Evolutionary conservation across 2,329 filamentous ascomycete species (phyloP).

Genomic region (Verticillium albo-atrum): DNA sequence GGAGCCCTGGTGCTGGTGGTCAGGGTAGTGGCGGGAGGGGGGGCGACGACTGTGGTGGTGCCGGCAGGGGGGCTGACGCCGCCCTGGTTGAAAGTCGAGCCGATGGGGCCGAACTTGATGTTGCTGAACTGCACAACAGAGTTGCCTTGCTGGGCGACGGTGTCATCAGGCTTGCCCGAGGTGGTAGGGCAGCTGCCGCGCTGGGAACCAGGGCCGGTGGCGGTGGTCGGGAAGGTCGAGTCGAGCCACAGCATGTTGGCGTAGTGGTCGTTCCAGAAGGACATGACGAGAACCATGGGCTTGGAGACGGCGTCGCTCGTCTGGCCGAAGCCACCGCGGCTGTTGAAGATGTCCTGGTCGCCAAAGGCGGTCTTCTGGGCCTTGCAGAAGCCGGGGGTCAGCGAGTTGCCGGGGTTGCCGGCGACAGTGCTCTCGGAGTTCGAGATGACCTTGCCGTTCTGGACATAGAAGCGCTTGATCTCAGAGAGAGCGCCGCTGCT

Average conservation of each 20-base stretch:
- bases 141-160: slow-evolving; percentile 41
- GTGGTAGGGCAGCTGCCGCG: slow-evolving; percentile 50
- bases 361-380: slow-evolving; percentile 54
- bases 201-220: slow-evolving; percentile 39
- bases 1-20: slow-evolving; percentile 10
- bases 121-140: slow-evolving; percentile 49
- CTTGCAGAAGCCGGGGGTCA: slow-evolving; percentile 56
- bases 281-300: slow-evolving; percentile 45
- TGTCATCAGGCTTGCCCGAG: slow-evolving; percentile 45
- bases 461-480: slow-evolving; percentile 63
- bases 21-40: not conserved
- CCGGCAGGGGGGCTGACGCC: slow-evolving; percentile 3
- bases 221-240: slow-evolving; percentile 53
- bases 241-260: slow-evolving; percentile 59
- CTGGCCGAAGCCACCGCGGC: slow-evolving; percentile 51
- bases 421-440: slow-evolving; percentile 41
- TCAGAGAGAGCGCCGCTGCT: slow-evolving; percentile 47
- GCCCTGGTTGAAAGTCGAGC: slow-evolving; percentile 39
- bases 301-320: slow-evolving; percentile 44
- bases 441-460: slow-evolving; percentile 53
- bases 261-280: slow-evolving; percentile 53
- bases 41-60: not conserved
- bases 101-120: slow-evolving; percentile 54
- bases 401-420: slow-evolving; percentile 35
- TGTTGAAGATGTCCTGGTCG: slow-evolving; percentile 47